A percentile compares a stretch with the other conserved stretches of the same genome.
Conservation (phyloP, 306 rosid genomes). For the Macrotyloma uniflorum region DNA sequence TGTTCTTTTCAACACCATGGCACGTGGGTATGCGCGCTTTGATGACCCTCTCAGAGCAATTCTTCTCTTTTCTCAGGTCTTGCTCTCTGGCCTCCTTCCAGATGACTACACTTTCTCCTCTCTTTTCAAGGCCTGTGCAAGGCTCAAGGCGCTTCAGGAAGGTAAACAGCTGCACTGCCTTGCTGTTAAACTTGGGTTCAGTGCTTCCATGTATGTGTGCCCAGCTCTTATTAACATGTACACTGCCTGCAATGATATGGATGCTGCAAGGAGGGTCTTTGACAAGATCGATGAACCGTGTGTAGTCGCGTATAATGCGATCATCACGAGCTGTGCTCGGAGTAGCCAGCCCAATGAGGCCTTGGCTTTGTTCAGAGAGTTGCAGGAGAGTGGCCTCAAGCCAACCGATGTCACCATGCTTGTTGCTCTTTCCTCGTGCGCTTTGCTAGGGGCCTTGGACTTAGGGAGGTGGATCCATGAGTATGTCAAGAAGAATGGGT, state of each 20-base stretch:
- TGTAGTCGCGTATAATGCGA: constrained; percentile 70
- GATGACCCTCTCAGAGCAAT: constrained; percentile 60
- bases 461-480: constrained; percentile 89
- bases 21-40: constrained; percentile 73
- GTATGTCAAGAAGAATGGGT: constrained; percentile 70
- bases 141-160: constrained; percentile 64
- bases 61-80: constrained; percentile 44
- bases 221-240: constrained; percentile 80
- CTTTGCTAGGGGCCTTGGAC: constrained; percentile 72
- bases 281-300: constrained; percentile 69
- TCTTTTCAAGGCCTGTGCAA: constrained; percentile 77
- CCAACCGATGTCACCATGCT: constrained; percentile 87
- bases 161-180: constrained; percentile 78
- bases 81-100: constrained; percentile 56
- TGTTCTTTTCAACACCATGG: constrained; percentile 67
- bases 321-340: constrained; percentile 66
- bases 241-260: constrained; percentile 56
- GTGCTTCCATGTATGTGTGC: constrained; percentile 52
- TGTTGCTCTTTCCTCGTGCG: constrained; percentile 67
- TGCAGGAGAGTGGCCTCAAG: constrained; percentile 64
- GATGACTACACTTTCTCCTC: constrained; percentile 84
- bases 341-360: constrained; percentile 76
- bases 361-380: constrained; percentile 72
- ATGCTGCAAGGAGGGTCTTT: constrained; percentile 67
- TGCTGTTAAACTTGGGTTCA: constrained; percentile 60